phyloP scores from a whole-genome alignment of 2,329 filamentous ascomycete species.

The Sclerotinia sclerotiorum region DNA sequence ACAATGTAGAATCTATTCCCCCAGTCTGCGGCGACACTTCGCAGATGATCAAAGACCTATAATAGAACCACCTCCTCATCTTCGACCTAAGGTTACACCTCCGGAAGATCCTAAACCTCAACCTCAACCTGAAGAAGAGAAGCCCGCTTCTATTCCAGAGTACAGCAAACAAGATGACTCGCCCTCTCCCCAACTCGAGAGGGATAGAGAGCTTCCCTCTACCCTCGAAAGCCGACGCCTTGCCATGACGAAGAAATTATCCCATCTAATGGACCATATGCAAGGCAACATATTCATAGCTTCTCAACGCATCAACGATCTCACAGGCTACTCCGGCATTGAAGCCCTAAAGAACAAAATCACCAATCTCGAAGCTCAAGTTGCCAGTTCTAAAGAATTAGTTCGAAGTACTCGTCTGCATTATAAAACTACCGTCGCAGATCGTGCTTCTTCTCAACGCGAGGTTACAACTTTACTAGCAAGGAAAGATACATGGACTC shows the following conservation, averaged over 20 bases:
- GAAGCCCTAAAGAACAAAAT: conserved; percentile 82
- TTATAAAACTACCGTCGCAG: conserved; percentile 81
- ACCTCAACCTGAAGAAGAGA: conserved; percentile 8
- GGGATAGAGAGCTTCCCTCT: conserved; percentile 47
- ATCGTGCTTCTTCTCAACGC: conserved; percentile 84
- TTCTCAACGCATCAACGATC: conserved; percentile 84
- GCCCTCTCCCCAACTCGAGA: conserved; percentile 15
- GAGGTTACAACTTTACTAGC: conserved; percentile 94
- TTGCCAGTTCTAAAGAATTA: conserved; percentile 58
- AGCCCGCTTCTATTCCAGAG: background rate
- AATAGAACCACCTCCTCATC: conserved; percentile 11
- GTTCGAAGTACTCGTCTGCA: conserved; percentile 71
- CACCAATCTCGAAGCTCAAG: conserved; percentile 59
- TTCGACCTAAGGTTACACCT: conserved; percentile 20
- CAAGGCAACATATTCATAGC: conserved; percentile 83
- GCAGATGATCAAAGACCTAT: conserved; percentile 33
- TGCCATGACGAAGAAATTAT: conserved; percentile 53
- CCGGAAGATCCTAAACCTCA: conserved; percentile 21
- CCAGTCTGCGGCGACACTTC: conserved; percentile 39
- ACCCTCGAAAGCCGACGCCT: conserved; percentile 47
- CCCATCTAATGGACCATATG: conserved; percentile 80
- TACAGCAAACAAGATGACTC: conserved; percentile 11
- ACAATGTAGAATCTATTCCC: conserved; percentile 45
- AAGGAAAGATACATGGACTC: conserved; percentile 88
- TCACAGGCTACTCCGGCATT: conserved; percentile 92